A percentile compares a stretch with the other conserved stretches of the same genome.
Evolutionary conservation across 2,329 filamentous ascomycete genomes (phyloP).

Genomic region (Cladobotryum protrusum): DNA sequence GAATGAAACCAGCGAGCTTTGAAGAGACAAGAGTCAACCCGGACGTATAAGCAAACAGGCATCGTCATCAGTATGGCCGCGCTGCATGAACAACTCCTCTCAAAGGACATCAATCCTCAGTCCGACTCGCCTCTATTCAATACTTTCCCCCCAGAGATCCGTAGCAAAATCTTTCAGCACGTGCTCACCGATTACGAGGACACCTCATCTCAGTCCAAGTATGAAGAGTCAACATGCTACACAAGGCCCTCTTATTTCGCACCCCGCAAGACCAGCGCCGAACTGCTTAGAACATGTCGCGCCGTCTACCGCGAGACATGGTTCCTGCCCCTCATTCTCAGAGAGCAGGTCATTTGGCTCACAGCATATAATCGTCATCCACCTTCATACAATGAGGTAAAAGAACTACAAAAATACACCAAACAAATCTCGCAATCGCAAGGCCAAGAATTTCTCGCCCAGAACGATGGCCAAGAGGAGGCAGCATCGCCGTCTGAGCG

Average conservation of each 20-base stretch:
- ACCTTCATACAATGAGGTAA: constrained; percentile 11
- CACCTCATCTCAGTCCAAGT: constrained; percentile 18
- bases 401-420: too few relatives aligned
- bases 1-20: too few relatives aligned
- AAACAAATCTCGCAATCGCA: neutral
- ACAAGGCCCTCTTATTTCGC: constrained; percentile 35
- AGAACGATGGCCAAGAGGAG: constrained; percentile 15
- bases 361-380: constrained; percentile 26
- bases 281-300: constrained; percentile 38
- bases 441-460: constrained; percentile 13
- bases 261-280: constrained; percentile 28
- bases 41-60: too few relatives aligned
- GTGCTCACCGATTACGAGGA: constrained; percentile 34
- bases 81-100: constrained; percentile 5
- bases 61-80: neutral
- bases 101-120: constrained; percentile 11
- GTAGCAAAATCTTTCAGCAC: constrained; percentile 39
- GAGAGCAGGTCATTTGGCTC: constrained; percentile 35
- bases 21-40: too few relatives aligned
- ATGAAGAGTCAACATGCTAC: constrained; percentile 29
- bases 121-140: constrained; percentile 26
- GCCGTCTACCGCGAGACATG: constrained; percentile 36
- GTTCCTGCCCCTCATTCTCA: constrained; percentile 34
- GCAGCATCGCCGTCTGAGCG: too few relatives aligned
- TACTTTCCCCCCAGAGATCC: constrained; percentile 42